phyloP scores from a whole-genome alignment of 2,329 filamentous ascomycete genomes.

The Tolypocladium pustulatum region DNA sequence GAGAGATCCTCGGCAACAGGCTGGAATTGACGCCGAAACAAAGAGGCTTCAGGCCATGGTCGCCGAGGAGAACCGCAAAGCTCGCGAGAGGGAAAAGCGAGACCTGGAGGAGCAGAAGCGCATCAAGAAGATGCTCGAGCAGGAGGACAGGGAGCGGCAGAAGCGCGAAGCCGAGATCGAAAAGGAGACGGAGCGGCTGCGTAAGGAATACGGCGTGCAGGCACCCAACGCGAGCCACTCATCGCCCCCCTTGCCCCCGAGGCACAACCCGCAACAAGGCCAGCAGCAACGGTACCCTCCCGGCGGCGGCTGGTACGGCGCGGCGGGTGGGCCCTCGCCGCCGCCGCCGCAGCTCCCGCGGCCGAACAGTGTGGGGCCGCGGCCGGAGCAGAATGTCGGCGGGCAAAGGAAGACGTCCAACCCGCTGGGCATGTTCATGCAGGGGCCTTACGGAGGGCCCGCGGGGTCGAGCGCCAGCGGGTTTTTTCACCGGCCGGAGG shows the following conservation, averaged over 20 bases:
- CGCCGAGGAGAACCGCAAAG: constrained; percentile 36
- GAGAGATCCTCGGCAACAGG: constrained; percentile 16
- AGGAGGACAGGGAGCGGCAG: constrained; percentile 50
- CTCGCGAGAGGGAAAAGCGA: constrained; percentile 43
- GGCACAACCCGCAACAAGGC: constrained; percentile 7
- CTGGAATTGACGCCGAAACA: constrained; percentile 63
- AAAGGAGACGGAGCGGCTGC: constrained; percentile 73
- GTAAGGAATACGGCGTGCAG: constrained; percentile 53
- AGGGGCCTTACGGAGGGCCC: constrained; percentile 22
- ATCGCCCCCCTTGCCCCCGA: constrained; percentile 23
- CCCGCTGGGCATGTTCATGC: constrained; percentile 17
- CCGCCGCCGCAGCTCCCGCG: constrained; percentile 27
- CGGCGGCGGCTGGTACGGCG: constrained; percentile 7
- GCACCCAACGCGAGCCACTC: constrained; percentile 26
- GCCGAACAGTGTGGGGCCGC: constrained; percentile 38
- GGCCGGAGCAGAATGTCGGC: constrained; percentile 6
- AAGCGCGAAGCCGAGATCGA: constrained; percentile 52
- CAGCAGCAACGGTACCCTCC: constrained; percentile 3
- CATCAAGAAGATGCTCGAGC: constrained; percentile 55
- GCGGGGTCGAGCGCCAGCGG: constrained; percentile 34
- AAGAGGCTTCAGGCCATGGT: constrained; percentile 53
- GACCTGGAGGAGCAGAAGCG: constrained; percentile 43
- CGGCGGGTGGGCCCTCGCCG: constrained; percentile 8
- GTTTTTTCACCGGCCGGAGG: constrained; percentile 27
- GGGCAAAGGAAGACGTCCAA: constrained; percentile 12